Base-by-base conservation (phyloP, 768 basidiomycete genomes). In the Daedaleopsis sinensis region DNA sequence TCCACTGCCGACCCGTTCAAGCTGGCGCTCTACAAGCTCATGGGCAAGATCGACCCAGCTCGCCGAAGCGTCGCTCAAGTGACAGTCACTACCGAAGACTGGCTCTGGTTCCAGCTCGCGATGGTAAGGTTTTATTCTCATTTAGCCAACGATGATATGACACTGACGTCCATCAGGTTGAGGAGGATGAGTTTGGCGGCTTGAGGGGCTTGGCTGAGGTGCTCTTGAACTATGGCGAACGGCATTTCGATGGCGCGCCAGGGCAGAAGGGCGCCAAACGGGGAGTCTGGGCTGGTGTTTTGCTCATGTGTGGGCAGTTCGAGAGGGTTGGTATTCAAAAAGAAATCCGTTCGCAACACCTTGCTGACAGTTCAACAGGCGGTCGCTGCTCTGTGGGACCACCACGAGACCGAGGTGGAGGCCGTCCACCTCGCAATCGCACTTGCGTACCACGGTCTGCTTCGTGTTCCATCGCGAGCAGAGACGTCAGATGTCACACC, bases 91-190 rank as follows among this genome's bases (percentile, higher is more conserved):
- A 95, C 93, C 2, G 97, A 98, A 72, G 97, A 99, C 74, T 99
- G 96, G 96, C 79, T 98, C 38, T 99, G 96, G 96, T 89, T 96
- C 79, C 96, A 99, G 76, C 82, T 98, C 15, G 82, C 89, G 1
- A 90, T 98, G 85, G 91, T 87, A 51, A 35, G 47, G 19, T 8
- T 23, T 11, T 77, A 64, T 9, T 5, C 15, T 39, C 3, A 32
- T 32, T 32, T 7, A 32, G 27, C 27, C 27, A 32, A 3, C 27
- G 27, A 32, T 32, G 27, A 32, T 32, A 3, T 7, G 7, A 32
- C 9, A n/a, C 46, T n/a, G 5, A 49, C 15, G 18, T 63, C 23
- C 8, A 3, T 24, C 19, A 90, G 89, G 82, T 91, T 21, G 91
- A 93, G 61, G 91, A 93, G 69, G 89, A 93, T 35, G 91, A 93